Conservation (phyloP, 805 yeast species). For the Candida tibetensis region DNA sequence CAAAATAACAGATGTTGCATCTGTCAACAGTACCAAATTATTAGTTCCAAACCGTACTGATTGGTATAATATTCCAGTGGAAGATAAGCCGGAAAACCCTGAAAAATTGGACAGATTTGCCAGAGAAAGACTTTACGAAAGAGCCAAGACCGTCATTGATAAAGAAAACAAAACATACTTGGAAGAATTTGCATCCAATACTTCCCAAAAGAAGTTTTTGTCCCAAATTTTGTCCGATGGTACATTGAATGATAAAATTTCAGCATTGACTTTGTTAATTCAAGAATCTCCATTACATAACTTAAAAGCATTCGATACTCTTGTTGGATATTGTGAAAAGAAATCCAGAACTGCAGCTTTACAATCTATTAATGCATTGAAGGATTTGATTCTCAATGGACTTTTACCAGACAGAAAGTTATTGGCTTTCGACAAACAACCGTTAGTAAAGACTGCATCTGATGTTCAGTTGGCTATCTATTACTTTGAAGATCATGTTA, state of each 20-base stretch:
- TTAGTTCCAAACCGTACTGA: slow-evolving; percentile 60
- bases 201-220: slow-evolving; percentile 83
- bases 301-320: slow-evolving; percentile 73
- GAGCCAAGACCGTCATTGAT: slow-evolving; percentile 65
- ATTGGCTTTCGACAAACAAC: slow-evolving; percentile 70
- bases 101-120: slow-evolving; percentile 51
- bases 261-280: slow-evolving; percentile 86
- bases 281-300: slow-evolving; percentile 96
- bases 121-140: slow-evolving; percentile 56
- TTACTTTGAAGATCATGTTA: slow-evolving; percentile 88
- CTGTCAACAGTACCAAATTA: slow-evolving; percentile 57
- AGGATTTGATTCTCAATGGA: slow-evolving; percentile 83
- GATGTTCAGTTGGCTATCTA: slow-evolving; percentile 61
- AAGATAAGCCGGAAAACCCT: slow-evolving; percentile 19
- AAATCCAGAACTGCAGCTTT: slow-evolving; percentile 91
- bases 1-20: slow-evolving; percentile 36
- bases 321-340: slow-evolving; percentile 77
- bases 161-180: slow-evolving; percentile 69
- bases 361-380: slow-evolving; percentile 84
- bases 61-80: slow-evolving; percentile 67
- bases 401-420: slow-evolving; percentile 84
- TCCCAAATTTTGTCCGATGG: slow-evolving; percentile 86
- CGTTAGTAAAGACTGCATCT: slow-evolving; percentile 43
- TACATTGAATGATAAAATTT: slow-evolving; percentile 92
- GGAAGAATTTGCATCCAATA: slow-evolving; percentile 69